A percentile compares a stretch with the other conserved stretches of the same genome.
These are phyloP conservation scores for Pyrus communis DNA, from an alignment of 306 rosid genomes.

Conservation along the genomic window DNA sequence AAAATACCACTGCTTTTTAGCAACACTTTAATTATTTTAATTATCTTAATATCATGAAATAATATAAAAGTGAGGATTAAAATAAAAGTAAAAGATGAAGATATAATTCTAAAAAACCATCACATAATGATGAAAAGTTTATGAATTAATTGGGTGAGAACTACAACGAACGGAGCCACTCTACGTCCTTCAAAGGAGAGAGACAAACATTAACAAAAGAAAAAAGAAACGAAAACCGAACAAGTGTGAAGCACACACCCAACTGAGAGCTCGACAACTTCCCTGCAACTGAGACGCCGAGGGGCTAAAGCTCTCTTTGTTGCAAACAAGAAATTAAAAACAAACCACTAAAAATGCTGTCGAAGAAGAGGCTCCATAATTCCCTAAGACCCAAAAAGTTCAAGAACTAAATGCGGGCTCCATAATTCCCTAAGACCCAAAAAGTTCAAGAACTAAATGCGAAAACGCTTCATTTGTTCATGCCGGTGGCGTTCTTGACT, in stretches of 20 bases:
- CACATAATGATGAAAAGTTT: neutral
- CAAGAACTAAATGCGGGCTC: too few relatives aligned
- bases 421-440: neutral
- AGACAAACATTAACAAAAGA: neutral
- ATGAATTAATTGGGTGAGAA: neutral
- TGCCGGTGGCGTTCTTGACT: slow-evolving; percentile 58
- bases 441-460: too few relatives aligned
- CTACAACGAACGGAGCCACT: neutral
- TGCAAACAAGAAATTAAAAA: neutral
- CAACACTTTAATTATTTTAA: too few relatives aligned
- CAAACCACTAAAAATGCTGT: neutral
- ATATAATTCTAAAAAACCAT: neutral
- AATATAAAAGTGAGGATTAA: neutral
- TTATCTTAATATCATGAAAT: neutral
- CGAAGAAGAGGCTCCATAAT: neutral
- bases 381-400: neutral
- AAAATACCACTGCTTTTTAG: too few relatives aligned
- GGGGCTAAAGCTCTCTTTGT: neutral
- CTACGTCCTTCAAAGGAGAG: neutral
- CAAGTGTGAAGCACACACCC: neutral
- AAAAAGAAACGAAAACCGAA: neutral
- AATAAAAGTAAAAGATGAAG: neutral
- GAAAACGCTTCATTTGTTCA: slow-evolving; percentile 30
- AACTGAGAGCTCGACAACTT: neutral
- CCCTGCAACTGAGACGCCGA: neutral